These are phyloP conservation scores for Tolypocladium tundrense DNA, from an alignment of 2,329 filamentous ascomycete genomes.

Conservation along the genomic window DNA sequence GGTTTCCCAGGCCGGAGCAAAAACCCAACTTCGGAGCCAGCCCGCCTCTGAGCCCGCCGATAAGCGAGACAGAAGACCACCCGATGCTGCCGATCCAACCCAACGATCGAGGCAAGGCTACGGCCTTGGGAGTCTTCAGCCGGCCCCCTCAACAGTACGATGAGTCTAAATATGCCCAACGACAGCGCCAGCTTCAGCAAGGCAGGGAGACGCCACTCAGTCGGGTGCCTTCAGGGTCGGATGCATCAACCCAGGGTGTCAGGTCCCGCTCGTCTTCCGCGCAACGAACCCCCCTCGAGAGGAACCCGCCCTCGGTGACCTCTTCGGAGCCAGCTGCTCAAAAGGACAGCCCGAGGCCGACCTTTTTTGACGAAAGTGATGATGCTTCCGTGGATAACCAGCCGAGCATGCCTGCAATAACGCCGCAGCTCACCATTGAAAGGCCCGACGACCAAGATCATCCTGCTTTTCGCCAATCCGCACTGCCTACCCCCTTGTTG, in stretches of 20 bases:
- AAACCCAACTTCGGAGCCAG: conserved; percentile 21
- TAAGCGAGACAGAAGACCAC: conserved; percentile 63
- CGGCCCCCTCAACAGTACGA: conserved; percentile 70
- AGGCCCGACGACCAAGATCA: conserved; percentile 44
- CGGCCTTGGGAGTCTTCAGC: conserved; percentile 52
- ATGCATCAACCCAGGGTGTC: conserved; percentile 25
- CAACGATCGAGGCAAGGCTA: conserved; percentile 72
- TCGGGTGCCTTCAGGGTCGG: conserved; percentile 34
- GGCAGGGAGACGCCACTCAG: conserved; percentile 54
- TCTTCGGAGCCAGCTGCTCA: conserved; percentile 18
- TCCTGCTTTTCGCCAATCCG: conserved; percentile 39
- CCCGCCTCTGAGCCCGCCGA: conserved; percentile 40
- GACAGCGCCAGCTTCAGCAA: conserved; percentile 71
- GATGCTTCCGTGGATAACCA: conserved; percentile 16
- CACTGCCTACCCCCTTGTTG: conserved; percentile 32
- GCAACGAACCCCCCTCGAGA: conserved; percentile 25
- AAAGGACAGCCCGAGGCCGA: conserved; percentile 22
- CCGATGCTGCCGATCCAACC: conserved; percentile 57
- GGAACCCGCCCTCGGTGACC: conserved; percentile 14
- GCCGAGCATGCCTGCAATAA: conserved; percentile 5
- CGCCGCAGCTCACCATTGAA: conserved; percentile 28
- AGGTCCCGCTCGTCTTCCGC: conserved; percentile 38
- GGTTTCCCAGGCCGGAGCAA: conserved; percentile 22
- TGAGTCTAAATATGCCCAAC: conserved; percentile 73
- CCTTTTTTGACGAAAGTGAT: conserved; percentile 37